phyloP scores from a whole-genome alignment of 768 basidiomycete genomes.

The Boletus huronensis region DNA sequence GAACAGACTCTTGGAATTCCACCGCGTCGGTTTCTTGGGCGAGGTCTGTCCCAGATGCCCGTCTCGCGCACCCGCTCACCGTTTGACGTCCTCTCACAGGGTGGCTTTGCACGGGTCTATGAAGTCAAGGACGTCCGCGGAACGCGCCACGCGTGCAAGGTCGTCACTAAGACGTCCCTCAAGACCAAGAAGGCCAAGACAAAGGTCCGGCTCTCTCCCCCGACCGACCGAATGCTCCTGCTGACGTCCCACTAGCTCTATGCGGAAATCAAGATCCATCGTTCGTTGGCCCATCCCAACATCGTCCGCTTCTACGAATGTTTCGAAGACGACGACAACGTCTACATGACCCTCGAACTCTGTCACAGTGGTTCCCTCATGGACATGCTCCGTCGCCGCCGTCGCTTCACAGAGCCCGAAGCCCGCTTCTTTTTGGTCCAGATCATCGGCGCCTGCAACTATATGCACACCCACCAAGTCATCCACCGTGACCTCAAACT shows the following conservation, averaged over 20 bases:
- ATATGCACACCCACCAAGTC: constrained; percentile 96
- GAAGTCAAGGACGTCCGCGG: constrained; percentile 78
- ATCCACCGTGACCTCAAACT: constrained; percentile 98
- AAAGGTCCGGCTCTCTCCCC: constrained; percentile 57
- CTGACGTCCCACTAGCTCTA: constrained; percentile 61
- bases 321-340: constrained; percentile 93
- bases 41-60: constrained; percentile 53
- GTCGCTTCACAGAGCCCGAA: constrained; percentile 88
- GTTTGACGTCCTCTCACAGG: constrained; percentile 36
- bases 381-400: constrained; percentile 85
- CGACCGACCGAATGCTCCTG: background rate
- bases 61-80: background rate
- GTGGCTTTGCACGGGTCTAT: constrained; percentile 96
- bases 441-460: constrained; percentile 91
- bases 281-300: constrained; percentile 85
- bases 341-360: constrained; percentile 95
- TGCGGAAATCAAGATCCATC: constrained; percentile 98
- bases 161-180: constrained; percentile 87
- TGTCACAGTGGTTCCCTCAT: constrained; percentile 88
- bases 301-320: constrained; percentile 91
- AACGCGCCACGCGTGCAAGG: constrained; percentile 80
- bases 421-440: constrained; percentile 91
- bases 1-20: constrained; percentile 51
- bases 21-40: constrained; percentile 79
- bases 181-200: constrained; percentile 97